Evolutionary conservation across 495 filamentous ascomycete genomes (phyloP), one percentile per base, ranked within the genome.

Genomic region (Aspergillus sclerotioniger): DNA sequence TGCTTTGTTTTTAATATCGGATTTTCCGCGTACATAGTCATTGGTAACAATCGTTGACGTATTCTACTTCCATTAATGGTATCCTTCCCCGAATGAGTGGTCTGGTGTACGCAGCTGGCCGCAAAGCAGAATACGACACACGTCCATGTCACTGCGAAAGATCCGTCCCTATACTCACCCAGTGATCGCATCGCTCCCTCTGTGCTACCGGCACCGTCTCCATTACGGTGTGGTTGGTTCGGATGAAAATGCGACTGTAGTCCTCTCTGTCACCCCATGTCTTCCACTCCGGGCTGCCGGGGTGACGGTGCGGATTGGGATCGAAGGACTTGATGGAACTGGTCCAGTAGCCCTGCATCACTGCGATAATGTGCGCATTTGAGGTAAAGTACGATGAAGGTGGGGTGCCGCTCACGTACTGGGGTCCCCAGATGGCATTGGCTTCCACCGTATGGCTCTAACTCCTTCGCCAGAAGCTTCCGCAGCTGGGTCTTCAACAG

Each of bases 311-410:
- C 19, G 59, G 81, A 63, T 91, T 90, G 20, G 88, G 88, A 69
- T 91, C 74, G 56, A 83, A 80, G 1, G 76, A 75, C 51, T 79
- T 70, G 56, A 90, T 84, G 66, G 90, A 91, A 60, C 84, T 87
- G 1, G 82, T 79, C 86, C 84, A 89, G 64, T 90, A 90, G 0
- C 75, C 78, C 60, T 88, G 84, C 60, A 89, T 81, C 3, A 85
- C 70, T 0, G 82, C 77, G 0, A 82, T 69, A 6, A 85, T 81
- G 0, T 67, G 63, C 13, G 69, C 76, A 57, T 88, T 86, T 3
- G 61, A 71, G 4, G 73, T 75, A 20, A 60, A 67, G 56, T 90
- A 89, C 29, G 81, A 85, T 13, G 66, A 62, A 4, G 86, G 86
- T 13, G 75, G 67, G 0, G 46, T 59, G 0, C 67, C 65, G 43